A percentile compares a stretch with the other conserved stretches of the same genome.
phyloP scores from a whole-genome alignment of 2,329 filamentous ascomycete genomes.

The Colletotrichum agaves region DNA sequence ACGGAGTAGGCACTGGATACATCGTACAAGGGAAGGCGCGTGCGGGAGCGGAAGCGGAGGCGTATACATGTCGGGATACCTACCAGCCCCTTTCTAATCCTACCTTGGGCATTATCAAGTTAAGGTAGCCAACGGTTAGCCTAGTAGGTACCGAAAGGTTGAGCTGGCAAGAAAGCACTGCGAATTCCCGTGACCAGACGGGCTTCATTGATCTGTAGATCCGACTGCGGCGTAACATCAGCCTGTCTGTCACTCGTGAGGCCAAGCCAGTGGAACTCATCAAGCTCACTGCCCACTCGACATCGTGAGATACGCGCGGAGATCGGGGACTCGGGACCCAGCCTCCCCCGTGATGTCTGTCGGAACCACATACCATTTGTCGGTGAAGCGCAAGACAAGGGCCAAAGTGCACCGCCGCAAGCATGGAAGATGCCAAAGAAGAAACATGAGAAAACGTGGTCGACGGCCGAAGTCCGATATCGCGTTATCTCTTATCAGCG shows the following conservation, averaged over 20 bases:
- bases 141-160: background rate
- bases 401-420: background rate
- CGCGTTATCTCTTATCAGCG: constrained; percentile 37
- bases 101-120: background rate
- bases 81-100: constrained; percentile 1
- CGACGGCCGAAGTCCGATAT: constrained; percentile 32
- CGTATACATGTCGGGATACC: constrained; percentile 13
- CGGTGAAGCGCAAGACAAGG: background rate
- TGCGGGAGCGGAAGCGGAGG: constrained; percentile 11
- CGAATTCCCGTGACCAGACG: background rate
- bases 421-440: constrained; percentile 14
- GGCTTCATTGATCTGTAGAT: constrained; percentile 2
- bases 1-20: constrained; percentile 29
- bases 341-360: constrained; percentile 2
- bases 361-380: background rate
- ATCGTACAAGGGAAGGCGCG: constrained; percentile 16
- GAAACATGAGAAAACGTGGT: constrained; percentile 4
- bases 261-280: background rate
- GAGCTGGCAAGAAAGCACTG: background rate
- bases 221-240: constrained; percentile 19
- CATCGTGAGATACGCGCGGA: background rate
- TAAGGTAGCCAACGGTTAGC: constrained; percentile 20
- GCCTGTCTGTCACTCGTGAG: background rate
- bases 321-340: background rate
- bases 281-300: background rate